Evolutionary conservation across 768 basidiomycete species (phyloP), one percentile per base, ranked within the genome.

Genomic region (Exidia glandulosa): DNA sequence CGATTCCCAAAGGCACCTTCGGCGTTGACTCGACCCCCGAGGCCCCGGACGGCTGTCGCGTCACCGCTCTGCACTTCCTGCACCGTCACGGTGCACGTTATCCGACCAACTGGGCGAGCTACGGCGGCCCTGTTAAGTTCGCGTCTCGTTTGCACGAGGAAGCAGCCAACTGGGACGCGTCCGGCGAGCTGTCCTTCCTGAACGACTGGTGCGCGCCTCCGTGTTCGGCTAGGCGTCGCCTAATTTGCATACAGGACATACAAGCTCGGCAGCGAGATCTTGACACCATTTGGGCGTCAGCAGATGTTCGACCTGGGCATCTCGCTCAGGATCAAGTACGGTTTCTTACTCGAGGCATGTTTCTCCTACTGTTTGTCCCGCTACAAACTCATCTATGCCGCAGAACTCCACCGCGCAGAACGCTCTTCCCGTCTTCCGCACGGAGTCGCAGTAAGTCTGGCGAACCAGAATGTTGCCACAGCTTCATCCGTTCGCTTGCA

Each of bases 81-180:
- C 90, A 92, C 69, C 77, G 90, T 32, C 90, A 93, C 68, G 91
- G 90, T 25, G 89, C 90, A 1, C 77, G 87, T 32, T 79, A 80
- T 63, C 78, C 77, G 1, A 73, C 72, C 55, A 62, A 19, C 36
- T 61, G 61, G 55, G 52, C 62, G 23, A 54, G 50, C 50, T 54
- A 54, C 19, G 62, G 36, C 31, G 65, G 65, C 3, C 63, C 65
- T 13, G 60, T 48, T 27, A 36, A 57, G 27, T 50, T 65, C 30
- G 60, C 58, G 10, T 61, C 16, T 16, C 59, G 36, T 19, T 55
- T 36, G 37, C 60, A 13, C 36, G 54, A 13, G 52, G 33, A 6
- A 19, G 32, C n/a, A 55, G 62, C 34, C 45, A 59, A 60, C 7
- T 64, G 63, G 63, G 52, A 58, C 50, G 70, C 67, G 1, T 63